These are phyloP conservation scores for Colletotrichum shisoi DNA, from an alignment of 2,329 filamentous ascomycete species.

Conservation along the genomic window DNA sequence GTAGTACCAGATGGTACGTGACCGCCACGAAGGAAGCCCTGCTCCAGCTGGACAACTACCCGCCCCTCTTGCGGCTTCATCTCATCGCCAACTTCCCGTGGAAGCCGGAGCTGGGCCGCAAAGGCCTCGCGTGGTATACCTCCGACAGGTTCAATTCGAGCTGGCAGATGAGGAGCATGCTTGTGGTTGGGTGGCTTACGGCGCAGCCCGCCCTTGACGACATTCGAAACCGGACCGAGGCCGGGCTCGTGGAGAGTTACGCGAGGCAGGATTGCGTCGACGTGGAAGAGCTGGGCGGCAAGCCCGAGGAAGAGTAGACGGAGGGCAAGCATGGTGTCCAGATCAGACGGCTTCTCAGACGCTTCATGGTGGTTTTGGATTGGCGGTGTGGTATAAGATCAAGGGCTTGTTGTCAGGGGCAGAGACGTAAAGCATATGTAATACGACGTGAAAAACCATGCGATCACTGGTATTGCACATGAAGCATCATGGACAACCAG, in stretches of 20 bases:
- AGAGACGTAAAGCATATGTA: too few species aligned
- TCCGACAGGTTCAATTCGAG: slow-evolving; percentile 31
- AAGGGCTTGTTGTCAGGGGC: too few species aligned
- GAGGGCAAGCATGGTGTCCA: not conserved
- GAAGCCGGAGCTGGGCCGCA: slow-evolving; percentile 33
- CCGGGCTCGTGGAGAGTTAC: slow-evolving; percentile 34
- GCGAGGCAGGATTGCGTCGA: not conserved
- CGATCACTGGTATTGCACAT: too few species aligned
- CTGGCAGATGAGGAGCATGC: slow-evolving; percentile 41
- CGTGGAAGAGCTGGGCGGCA: not conserved
- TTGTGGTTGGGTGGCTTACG: slow-evolving; percentile 41
- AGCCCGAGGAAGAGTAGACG: not conserved
- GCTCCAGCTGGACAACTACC: slow-evolving; percentile 41
- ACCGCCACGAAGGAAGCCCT: slow-evolving; percentile 38
- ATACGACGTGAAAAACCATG: too few species aligned
- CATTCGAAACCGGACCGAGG: slow-evolving; percentile 39
- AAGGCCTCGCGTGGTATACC: slow-evolving; percentile 34
- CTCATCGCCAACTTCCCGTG: slow-evolving; percentile 42
- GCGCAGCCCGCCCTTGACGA: slow-evolving; percentile 41
- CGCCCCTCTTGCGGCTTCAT: slow-evolving; percentile 41
- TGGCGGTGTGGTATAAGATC: too few species aligned
- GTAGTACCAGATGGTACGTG: slow-evolving; percentile 41
- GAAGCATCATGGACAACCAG: too few species aligned
- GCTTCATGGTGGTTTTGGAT: too few species aligned
- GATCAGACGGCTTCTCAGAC: too few species aligned